Percentiles rank a stretch among this genome's conserved stretches.
phyloP scores from a whole-genome alignment of 2,329 filamentous ascomycete species.

The Botrytis pseudocinerea region DNA sequence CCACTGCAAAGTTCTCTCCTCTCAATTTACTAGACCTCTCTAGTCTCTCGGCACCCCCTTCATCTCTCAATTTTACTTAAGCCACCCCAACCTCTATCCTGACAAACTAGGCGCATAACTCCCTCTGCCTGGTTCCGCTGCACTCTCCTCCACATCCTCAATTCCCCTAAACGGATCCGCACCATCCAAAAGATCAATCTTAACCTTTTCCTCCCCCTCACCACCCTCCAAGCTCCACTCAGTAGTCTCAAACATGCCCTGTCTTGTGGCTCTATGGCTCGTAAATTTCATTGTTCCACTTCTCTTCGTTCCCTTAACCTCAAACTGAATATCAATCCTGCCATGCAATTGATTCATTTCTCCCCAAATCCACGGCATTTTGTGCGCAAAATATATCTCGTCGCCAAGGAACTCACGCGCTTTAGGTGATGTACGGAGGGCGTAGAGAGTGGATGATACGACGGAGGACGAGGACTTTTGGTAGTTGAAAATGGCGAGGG shows the following conservation, averaged over 20 bases:
- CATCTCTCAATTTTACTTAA: not conserved
- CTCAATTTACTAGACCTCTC: not conserved
- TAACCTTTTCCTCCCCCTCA: conserved; percentile 58
- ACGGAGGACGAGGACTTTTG: conserved; percentile 88
- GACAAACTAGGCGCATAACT: conserved; percentile 40
- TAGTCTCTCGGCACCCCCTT: conserved; percentile 9
- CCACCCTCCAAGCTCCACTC: conserved; percentile 76
- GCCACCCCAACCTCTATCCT: conserved; percentile 22
- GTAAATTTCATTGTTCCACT: conserved; percentile 77
- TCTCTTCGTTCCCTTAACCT: conserved; percentile 75
- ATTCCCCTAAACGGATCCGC: conserved; percentile 66
- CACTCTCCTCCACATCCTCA: conserved; percentile 46
- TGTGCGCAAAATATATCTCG: conserved; percentile 76
- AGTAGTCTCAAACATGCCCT: conserved; percentile 74
- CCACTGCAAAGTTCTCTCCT: not conserved
- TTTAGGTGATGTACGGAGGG: conserved; percentile 74
- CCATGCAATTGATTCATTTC: conserved; percentile 94
- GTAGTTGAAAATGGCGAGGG: conserved; percentile 97
- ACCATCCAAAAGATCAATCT: conserved; percentile 73
- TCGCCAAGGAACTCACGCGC: conserved; percentile 82
- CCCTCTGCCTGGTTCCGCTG: conserved; percentile 43
- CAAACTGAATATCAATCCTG: conserved; percentile 81
- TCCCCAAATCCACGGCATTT: conserved; percentile 81
- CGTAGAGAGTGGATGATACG: conserved; percentile 87
- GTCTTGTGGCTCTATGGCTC: conserved; percentile 67